These are phyloP conservation scores for Solanum megistacrolobum DNA, from an alignment of 257 asterid genomes.

Conservation along the genomic window DNA sequence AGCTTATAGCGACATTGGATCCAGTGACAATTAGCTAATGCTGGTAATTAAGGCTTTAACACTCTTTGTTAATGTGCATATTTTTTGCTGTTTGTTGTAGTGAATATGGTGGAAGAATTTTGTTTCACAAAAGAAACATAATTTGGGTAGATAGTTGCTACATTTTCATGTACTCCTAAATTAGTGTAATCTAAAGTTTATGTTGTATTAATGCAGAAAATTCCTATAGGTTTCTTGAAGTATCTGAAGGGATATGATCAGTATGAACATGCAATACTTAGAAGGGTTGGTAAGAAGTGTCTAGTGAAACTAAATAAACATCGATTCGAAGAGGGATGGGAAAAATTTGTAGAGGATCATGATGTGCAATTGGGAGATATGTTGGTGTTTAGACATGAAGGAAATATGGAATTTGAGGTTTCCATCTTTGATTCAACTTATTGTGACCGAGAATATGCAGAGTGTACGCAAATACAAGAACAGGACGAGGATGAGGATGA, in stretches of 20 bases:
- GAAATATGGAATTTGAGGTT: constrained; percentile 7
- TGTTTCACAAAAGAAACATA: neutral
- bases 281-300: constrained; percentile 2
- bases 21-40: too few species aligned
- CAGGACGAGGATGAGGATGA: neutral
- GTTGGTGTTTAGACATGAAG: constrained; percentile 7
- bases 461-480: neutral
- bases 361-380: constrained; percentile 3
- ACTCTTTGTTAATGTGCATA: too few species aligned
- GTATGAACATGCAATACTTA: neutral
- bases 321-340: neutral
- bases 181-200: neutral
- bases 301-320: neutral
- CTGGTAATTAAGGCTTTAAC: neutral
- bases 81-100: neutral
- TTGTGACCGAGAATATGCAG: neutral
- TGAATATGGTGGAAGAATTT: neutral
- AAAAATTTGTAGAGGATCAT: neutral
- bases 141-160: neutral
- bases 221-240: constrained; percentile 3
- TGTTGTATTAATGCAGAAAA: neutral
- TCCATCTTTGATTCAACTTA: neutral
- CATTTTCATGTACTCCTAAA: neutral
- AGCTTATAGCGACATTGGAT: neutral
- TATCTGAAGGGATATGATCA: neutral